Evolutionary conservation across 2,329 filamentous ascomycete genomes (phyloP), one percentile per base, ranked within the genome.

Genomic region (Penicillium sp.): DNA sequence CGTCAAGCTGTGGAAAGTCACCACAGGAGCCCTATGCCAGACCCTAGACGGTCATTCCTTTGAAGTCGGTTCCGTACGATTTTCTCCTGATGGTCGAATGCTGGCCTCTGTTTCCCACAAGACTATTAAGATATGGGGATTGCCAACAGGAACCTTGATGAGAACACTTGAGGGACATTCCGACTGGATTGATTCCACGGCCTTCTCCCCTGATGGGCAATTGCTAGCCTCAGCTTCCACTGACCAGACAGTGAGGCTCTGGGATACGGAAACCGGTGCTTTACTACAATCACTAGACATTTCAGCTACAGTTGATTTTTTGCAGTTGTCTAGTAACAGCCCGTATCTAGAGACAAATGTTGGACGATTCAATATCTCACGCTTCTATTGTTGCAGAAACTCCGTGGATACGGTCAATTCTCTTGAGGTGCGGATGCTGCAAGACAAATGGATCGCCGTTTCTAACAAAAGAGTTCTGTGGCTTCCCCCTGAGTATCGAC

Each of bases 1-100:
- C 7, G 23, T 63, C 3, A 29, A 29, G 31, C 51, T 64, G 23
- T 63, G 60, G 56, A 29, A 60, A n/a, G 22, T 49, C 11, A 18
- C 42, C 3, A 63, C 59, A 4, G 61, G 61, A 6, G 41, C 23
- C 12, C 20, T 53, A 18, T 46, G 43, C 1, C 48, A 57, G 45
- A 58, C 52, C 1, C 40, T 59, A 1, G n/a, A n/a, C n/a, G 35
- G 33, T 11, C 52, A 50, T 45, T 40, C 20, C 2, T 37, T 20
- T 31, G 12, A 6, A 11, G 35, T 57, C 12, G 2, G 3, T 1
- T 54, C 51, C 12, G 37, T 56, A 4, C 25, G 18, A n/a, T 56
- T 53, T 47, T 53, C 54, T 6, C 46, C 31, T 11, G 42, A 53
- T n/a, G n/a, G n/a, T n/a, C n/a, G n/a, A n/a, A n/a, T n/a, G n/a